Evolutionary conservation across 345 rosid genomes (phyloP), one percentile per base, ranked within the genome.

Genomic region (Hibiscus syriacus): DNA sequence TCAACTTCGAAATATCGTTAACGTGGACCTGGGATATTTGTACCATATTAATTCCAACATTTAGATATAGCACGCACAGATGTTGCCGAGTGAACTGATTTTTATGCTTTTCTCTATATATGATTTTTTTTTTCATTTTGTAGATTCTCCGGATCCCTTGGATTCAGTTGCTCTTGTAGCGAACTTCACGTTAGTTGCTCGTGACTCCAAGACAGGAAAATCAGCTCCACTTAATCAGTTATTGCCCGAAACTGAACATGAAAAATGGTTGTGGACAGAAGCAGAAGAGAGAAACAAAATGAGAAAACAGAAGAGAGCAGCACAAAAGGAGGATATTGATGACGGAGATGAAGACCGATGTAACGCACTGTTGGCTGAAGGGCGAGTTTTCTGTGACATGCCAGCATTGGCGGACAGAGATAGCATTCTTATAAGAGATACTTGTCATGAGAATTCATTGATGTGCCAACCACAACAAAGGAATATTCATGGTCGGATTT

Each of bases 401-500:
- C 97, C 92, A 27, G 98, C 98, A 36, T 76, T 92, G 73, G 98
- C 92, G 9, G 90, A 92, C 69, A 82, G 95, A 70, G 85, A 92
- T 71, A 90, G 95, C 85, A 88, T 92, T 79, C 86, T 92, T 46
- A 86, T 88, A 45, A 73, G 71, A 32, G 86, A 86, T 56, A 86
- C 98, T 55, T 67, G 76, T 50, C 89, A 78, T 72, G 89, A 81
- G 73, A 85, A 90, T 74, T 88, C 91, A 5, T 69, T 88, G 82
- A 82, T 92, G 13, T 90, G 97, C 72, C 97, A 88, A 75, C 95
- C 95, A 11, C 97, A 92, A 64, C 97, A 90, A 74, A 80, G 92
- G 70, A 92, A 90, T 76, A 82, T 83, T 67, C 87, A 92, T 74
- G 97, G 97, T 27, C 85, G 95, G 29, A n/a, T n/a, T 30, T 90